Conservation (phyloP, 495 filamentous ascomycete species). For the Aspergillus sclerotioniger region DNA sequence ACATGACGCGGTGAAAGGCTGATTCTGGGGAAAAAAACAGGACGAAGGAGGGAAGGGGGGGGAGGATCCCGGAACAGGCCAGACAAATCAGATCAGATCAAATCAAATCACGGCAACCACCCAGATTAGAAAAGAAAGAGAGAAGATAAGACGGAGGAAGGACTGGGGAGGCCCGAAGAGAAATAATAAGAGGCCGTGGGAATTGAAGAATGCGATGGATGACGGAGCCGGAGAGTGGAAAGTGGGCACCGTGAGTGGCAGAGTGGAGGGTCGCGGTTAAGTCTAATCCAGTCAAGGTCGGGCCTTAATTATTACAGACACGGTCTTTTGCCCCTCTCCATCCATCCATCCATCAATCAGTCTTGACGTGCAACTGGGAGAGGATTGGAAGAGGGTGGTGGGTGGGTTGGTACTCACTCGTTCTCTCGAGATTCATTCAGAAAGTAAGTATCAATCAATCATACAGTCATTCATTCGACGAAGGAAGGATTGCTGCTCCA, state of each 20-base stretch:
- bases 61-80: background rate
- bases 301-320: too few relatives aligned
- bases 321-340: too few relatives aligned
- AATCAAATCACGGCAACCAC: background rate
- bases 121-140: conserved; percentile 7
- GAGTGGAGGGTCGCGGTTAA: background rate
- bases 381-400: too few relatives aligned
- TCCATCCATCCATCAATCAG: too few relatives aligned
- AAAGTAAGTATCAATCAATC: too few relatives aligned
- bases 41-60: conserved; percentile 2
- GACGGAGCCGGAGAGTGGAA: background rate
- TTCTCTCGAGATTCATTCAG: too few relatives aligned
- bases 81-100: too few relatives aligned
- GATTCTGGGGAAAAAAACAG: conserved; percentile 7
- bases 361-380: too few relatives aligned
- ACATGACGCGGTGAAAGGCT: conserved; percentile 25
- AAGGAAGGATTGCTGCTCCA: background rate
- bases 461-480: too few relatives aligned
- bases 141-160: conserved; percentile 7
- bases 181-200: background rate
- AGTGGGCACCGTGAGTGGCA: background rate
- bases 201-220: conserved; percentile 5
- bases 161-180: conserved; percentile 4
- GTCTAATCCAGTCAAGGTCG: background rate
- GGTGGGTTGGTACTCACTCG: too few relatives aligned